A percentile compares a stretch with the other conserved stretches of the same genome.
These are phyloP conservation scores for Aciculosporium take DNA, from an alignment of 2,329 filamentous ascomycete genomes.

Conservation along the genomic window DNA sequence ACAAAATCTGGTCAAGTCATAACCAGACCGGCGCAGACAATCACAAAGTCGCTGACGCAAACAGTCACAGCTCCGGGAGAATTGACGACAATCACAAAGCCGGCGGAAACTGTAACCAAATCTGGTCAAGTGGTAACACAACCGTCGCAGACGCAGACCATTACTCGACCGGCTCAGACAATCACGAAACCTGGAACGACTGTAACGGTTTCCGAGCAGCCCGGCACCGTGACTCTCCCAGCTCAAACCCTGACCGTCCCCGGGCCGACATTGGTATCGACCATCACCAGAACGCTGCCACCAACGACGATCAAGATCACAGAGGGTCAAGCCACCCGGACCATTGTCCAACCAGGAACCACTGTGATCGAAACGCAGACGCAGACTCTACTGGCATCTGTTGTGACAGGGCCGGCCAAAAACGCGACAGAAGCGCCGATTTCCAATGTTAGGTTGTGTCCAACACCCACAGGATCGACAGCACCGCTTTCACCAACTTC, in stretches of 20 bases:
- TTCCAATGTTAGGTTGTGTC: conserved; percentile 25
- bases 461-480: conserved; percentile 26
- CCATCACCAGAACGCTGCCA: conserved; percentile 5
- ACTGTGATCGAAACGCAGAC: conserved; percentile 18
- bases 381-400: conserved; percentile 14
- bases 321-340: conserved; percentile 14
- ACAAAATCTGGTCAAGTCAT: no score
- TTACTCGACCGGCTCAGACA: no score
- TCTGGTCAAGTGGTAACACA: no score
- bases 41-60: neutral
- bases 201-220: conserved; percentile 12
- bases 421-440: conserved; percentile 16
- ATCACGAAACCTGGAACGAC: conserved; percentile 7
- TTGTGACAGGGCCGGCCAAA: conserved; percentile 15
- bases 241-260: conserved; percentile 10
- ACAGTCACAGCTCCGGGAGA: neutral
- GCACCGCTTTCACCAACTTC: conserved; percentile 21
- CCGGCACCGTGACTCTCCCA: conserved; percentile 15
- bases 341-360: conserved; percentile 17
- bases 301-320: conserved; percentile 9
- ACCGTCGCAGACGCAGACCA: no score
- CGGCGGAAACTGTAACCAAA: conserved; percentile 8
- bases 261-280: conserved; percentile 6
- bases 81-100: neutral
- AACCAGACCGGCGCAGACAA: conserved; percentile 6